Evolutionary conservation across 2,329 filamentous ascomycete genomes (phyloP).

Genomic region (Chaetothyriales sp.): DNA sequence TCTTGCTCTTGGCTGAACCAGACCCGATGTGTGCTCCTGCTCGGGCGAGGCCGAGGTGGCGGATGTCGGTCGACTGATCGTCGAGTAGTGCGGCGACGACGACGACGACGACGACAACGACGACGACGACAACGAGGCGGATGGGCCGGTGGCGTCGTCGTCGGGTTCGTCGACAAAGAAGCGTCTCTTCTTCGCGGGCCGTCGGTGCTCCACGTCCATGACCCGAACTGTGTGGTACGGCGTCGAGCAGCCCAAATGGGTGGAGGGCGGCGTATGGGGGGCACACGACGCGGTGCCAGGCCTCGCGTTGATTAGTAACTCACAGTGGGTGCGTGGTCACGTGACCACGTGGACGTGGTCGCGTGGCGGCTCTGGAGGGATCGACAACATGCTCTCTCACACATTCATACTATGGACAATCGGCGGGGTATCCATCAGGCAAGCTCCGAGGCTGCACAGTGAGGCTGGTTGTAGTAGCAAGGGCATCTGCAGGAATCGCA

Average conservation of each 20-base stretch:
- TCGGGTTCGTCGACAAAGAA: constrained; percentile 45
- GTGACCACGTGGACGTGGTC: no score
- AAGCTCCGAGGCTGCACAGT: no score
- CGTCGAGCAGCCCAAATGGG: no score
- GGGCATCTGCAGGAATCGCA: background rate
- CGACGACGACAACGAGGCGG: constrained; percentile 18
- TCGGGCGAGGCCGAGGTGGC: constrained; percentile 9
- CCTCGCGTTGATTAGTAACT: background rate
- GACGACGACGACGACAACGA: constrained; percentile 21
- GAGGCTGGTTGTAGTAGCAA: background rate
- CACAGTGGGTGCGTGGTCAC: no score
- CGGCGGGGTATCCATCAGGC: no score
- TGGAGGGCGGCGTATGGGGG: no score
- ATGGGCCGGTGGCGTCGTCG: constrained; percentile 15
- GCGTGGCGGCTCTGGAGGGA: no score
- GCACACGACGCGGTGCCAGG: constrained; percentile 20
- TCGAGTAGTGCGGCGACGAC: constrained; percentile 13
- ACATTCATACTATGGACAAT: no score
- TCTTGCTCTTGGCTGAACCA: constrained; percentile 7
- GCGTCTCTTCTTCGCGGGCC: constrained; percentile 48
- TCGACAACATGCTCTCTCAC: no score
- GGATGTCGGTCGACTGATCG: constrained; percentile 15
- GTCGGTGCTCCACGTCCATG: constrained; percentile 32
- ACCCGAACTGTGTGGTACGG: constrained; percentile 2
- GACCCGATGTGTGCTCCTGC: constrained; percentile 4